These are phyloP conservation scores for Rhynchospora breviuscula DNA, from an alignment of 176 grass and related monocot genomes.

Conservation along the genomic window DNA sequence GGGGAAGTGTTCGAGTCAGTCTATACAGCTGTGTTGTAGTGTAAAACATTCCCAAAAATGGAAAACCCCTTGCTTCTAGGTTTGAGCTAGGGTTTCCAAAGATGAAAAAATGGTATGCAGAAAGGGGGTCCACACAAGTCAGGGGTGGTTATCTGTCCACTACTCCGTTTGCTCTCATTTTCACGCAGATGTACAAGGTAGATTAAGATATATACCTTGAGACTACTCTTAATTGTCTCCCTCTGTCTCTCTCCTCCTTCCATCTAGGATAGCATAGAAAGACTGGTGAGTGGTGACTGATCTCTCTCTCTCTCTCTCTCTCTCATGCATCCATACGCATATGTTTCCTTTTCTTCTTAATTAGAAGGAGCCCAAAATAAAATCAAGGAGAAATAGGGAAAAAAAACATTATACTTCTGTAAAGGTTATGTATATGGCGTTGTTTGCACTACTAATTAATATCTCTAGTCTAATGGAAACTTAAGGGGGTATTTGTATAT, in stretches of 20 bases:
- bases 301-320: not conserved
- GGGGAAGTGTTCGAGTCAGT: conserved; percentile 1
- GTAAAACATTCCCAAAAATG: conserved; percentile 19
- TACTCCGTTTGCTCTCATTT: conserved; percentile 36
- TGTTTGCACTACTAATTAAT: conserved; percentile 1
- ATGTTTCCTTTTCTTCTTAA: not conserved
- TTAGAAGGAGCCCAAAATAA: not conserved
- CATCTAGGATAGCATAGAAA: not conserved
- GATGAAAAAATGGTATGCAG: conserved; percentile 1
- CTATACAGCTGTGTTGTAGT: conserved; percentile 2
- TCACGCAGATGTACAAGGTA: conserved; percentile 27
- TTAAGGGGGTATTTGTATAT: not conserved
- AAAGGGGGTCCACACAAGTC: conserved; percentile 29
- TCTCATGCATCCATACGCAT: not conserved
- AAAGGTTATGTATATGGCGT: not conserved
- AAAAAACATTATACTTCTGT: not conserved
- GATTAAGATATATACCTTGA: conserved; percentile 1
- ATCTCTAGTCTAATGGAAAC: not conserved
- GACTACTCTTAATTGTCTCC: conserved; percentile 15
- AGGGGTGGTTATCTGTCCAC: conserved; percentile 79
- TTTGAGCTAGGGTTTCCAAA: conserved; percentile 24
- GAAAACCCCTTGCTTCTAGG: conserved; percentile 17
- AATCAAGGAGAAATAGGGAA: not conserved
- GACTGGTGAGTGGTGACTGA: too few species aligned
- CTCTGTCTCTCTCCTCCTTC: not conserved